These are phyloP conservation scores for Elymus sibiricus DNA, from an alignment of 176 grass and related monocot genomes.

Conservation along the genomic window DNA sequence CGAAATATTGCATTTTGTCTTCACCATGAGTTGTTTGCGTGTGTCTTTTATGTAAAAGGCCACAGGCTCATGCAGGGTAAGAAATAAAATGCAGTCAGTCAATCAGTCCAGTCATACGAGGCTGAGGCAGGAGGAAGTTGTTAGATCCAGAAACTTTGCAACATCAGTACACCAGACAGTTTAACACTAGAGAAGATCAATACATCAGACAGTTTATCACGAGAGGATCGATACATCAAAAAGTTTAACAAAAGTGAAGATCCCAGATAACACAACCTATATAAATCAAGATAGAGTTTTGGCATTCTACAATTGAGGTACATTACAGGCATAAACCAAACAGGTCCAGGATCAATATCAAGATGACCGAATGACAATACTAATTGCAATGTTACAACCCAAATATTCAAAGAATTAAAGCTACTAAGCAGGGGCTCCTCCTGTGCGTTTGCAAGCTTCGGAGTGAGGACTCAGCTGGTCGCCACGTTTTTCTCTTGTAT, in stretches of 20 bases:
- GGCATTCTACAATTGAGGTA: not conserved
- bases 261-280: not conserved
- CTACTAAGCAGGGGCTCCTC: no score
- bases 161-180: not conserved
- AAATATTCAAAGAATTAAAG: not conserved
- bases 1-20: not conserved
- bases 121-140: not conserved
- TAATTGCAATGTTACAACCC: conserved; percentile 17
- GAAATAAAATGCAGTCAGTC: not conserved
- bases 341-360: conserved; percentile 3
- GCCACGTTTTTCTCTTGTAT: no score
- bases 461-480: no score
- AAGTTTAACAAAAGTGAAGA: not conserved
- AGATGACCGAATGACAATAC: not conserved
- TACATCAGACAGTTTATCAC: not conserved
- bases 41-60: not conserved
- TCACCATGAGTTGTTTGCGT: not conserved
- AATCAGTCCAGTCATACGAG: not conserved
- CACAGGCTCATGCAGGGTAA: not conserved
- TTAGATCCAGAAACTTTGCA: not conserved
- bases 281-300: conserved; percentile 3
- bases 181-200: not conserved
- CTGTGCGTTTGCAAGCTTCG: no score
- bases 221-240: not conserved
- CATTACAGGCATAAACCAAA: conserved; percentile 5